Evolutionary conservation across 2,329 filamentous ascomycete species (phyloP), one percentile per base, ranked within the genome.

Genomic region (Fusarium napiforme): DNA sequence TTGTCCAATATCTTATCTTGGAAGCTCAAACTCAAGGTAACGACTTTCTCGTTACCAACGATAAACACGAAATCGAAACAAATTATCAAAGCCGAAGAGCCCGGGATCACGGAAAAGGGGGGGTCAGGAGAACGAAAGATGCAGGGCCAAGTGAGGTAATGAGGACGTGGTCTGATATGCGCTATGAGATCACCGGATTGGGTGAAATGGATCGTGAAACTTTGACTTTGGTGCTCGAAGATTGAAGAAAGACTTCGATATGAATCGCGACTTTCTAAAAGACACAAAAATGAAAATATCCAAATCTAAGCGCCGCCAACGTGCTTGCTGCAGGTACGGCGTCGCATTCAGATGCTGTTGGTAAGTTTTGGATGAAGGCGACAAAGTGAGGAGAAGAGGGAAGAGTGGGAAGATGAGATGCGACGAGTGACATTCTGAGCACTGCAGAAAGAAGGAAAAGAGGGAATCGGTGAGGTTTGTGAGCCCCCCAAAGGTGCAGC

Each of bases 81-180:
- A 70, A 70, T 55, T 56, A 60, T 56, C 56, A 69, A 59, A 72
- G 50, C 71, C 63, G 67, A 60, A 43, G 52, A 56, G 67, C 60
- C 63, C 63, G 32, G 32, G 56, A 39, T 53, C 39, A 52, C 16
- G 26, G 62, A 60, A 64, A 64, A 39, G 49, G 62, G 60, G 62
- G 64, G 67, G 40, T 49, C 63, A 61, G 71, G 49, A 59, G 47
- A 66, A 57, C 42, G 16, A 46, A 39, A 34, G 16, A 32, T 47
- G 43, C 12, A 56, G 64, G 39, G 61, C 26, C 32, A 64, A 65
- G 60, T 68, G 65, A 75, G 73, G 71, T 55, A 64, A 71, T 50
- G 66, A 45, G 64, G 60, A 69, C 32, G 76, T 78, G 76, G 76
- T 70, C 76, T 78, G 76, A 78, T 75, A 69, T 74, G 72, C 60